Percentiles rank a stretch among this genome's conserved stretches.
These are phyloP conservation scores for Xylariaceae sp. DNA, from an alignment of 2,329 filamentous ascomycete species.

Conservation along the genomic window DNA sequence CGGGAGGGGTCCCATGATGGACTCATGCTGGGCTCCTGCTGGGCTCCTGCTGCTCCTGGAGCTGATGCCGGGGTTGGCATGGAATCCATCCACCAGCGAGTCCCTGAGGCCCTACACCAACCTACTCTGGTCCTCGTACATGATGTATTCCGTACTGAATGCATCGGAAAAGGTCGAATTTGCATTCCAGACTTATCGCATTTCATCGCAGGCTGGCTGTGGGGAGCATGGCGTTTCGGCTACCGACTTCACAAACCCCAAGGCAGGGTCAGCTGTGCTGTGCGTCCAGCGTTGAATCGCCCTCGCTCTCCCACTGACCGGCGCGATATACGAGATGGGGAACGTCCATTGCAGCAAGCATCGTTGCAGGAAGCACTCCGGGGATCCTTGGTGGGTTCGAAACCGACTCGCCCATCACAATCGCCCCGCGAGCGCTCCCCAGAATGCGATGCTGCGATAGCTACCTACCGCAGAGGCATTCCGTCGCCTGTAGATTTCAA, in stretches of 20 bases:
- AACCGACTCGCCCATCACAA: neutral
- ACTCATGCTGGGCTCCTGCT: neutral
- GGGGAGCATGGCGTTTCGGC: constrained; percentile 9
- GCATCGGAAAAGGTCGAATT: constrained; percentile 1
- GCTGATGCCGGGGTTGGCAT: too few relatives aligned
- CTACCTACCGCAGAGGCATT: neutral
- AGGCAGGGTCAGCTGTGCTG: constrained; percentile 2
- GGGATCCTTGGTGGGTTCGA: neutral
- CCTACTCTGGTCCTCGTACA: too few relatives aligned
- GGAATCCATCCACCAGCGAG: too few relatives aligned
- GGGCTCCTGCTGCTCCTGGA: too few relatives aligned
- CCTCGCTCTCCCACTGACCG: neutral
- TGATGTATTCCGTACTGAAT: neutral
- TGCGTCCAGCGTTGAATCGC: constrained; percentile 1
- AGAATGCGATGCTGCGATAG: neutral
- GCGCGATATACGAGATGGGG: constrained; percentile 2
- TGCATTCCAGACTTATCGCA: constrained; percentile 1
- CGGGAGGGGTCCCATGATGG: neutral
- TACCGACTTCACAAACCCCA: constrained; percentile 7
- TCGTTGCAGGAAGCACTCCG: neutral
- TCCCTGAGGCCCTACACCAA: neutral
- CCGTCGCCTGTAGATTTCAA: neutral
- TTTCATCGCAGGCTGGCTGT: constrained; percentile 1
- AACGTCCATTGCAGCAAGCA: neutral
- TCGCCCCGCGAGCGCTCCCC: neutral